These are phyloP conservation scores for Mycena metata DNA, from an alignment of 768 basidiomycete genomes.

Conservation along the genomic window DNA sequence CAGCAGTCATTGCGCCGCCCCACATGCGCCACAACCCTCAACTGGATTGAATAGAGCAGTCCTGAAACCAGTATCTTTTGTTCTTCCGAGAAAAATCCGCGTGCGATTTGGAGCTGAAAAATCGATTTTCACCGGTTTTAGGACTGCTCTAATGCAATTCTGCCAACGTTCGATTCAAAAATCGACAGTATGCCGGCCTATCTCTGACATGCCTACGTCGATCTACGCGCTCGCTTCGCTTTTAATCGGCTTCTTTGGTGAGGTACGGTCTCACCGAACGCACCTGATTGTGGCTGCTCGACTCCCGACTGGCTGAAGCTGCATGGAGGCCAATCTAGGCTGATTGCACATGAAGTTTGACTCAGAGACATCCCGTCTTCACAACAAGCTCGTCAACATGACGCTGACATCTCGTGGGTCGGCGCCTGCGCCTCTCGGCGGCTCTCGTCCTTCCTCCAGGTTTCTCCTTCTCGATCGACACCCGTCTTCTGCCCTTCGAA, in stretches of 20 bases:
- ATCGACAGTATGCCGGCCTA: background rate
- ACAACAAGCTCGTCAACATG: background rate
- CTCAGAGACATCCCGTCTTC: background rate
- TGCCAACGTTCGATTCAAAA: too few species aligned
- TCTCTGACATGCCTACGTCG: slow-evolving; percentile 6
- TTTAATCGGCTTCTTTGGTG: background rate
- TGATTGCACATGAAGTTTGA: background rate
- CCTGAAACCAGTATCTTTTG: too few species aligned
- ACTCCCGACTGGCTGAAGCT: too few species aligned
- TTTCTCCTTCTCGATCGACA: background rate
- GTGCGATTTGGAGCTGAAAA: too few species aligned
- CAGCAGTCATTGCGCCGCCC: slow-evolving; percentile 1
- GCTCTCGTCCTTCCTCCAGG: slow-evolving; percentile 1
- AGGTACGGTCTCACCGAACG: background rate
- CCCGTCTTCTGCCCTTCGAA: background rate
- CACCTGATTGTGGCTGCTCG: background rate
- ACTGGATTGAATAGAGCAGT: background rate
- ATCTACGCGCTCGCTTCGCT: background rate
- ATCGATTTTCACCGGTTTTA: too few species aligned
- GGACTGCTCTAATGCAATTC: too few species aligned
- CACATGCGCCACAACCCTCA: slow-evolving; percentile 12
- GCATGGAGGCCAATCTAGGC: background rate
- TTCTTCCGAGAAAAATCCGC: too few species aligned
- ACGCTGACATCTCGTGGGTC: slow-evolving; percentile 6
- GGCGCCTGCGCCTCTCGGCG: slow-evolving; percentile 21